Evolutionary conservation across 257 asterid species (phyloP), one percentile per base, ranked within the genome.

Genomic region (Hygrophila difformis): DNA sequence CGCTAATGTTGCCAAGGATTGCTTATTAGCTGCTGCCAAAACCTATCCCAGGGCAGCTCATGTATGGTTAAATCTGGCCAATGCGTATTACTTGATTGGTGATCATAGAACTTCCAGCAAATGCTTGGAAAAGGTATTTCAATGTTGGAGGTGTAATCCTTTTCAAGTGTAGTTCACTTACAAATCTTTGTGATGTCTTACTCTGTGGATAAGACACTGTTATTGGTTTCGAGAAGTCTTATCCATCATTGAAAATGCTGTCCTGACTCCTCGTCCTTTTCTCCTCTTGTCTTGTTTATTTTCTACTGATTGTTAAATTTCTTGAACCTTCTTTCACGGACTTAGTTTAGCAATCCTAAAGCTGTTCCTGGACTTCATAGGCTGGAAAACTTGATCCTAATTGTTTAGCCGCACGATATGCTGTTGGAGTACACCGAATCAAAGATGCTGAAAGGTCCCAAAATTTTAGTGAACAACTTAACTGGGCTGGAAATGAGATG

Each of bases 401-500:
- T 70, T 91, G 98, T 67, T 78, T 91, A 57, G 95, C 96, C 28
- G 80, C 94, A 52, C 76, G 98, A 57, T 91, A 72, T 66, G 94
- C 82, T 55, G 85, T 82, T 68, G 96, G 94, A 47, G 76, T 86
- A 58, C 95, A 86, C 67, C 80, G 98, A 57, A 71, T 82, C 60
- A 76, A 78, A 68, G 96, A 91, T 53, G 98, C 98, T 19, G 98
- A 91, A 70, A 79, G 94, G 72, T 77, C 84, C 55, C 98, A 91
- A 57, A 91, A 82, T 69, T 92, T 79, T 28, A 91, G 68, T 62
- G 98, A 82, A 39, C 98, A 82, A 75, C 94, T 91, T 44, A 68
- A 88, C 22, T 91, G 93, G 96, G 98, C 98, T 5, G 93, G 98
- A 50, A 86, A 83, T 58, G 98, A 91, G 70, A 91, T 91, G 94